Evolutionary conservation across 805 yeast species (phyloP).

Genomic region (Lachancea cidri): DNA sequence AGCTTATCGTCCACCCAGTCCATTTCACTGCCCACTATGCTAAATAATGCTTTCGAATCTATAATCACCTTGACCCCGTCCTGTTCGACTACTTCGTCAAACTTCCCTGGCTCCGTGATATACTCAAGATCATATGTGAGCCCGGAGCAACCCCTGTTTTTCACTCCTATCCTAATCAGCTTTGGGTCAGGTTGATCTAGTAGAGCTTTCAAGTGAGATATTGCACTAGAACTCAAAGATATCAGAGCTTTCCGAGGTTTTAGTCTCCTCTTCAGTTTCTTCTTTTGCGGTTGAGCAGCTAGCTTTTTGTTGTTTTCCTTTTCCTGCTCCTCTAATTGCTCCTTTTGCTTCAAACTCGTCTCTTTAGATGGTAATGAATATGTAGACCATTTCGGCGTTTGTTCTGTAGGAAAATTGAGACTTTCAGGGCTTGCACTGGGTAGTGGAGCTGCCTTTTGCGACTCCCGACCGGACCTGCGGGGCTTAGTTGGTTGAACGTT

Average conservation of each 20-base stretch:
- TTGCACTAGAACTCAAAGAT: constrained; percentile 70
- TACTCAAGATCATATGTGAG: constrained; percentile 87
- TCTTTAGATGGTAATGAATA: constrained; percentile 42
- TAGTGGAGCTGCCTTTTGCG: background rate
- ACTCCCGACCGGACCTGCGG: constrained; percentile 9
- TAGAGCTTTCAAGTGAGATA: constrained; percentile 60
- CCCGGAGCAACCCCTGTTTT: constrained; percentile 95
- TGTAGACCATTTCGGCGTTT: constrained; percentile 36
- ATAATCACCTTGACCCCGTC: constrained; percentile 90
- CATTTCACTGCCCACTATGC: constrained; percentile 96
- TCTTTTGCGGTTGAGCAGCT: constrained; percentile 20
- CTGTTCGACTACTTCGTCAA: constrained; percentile 89
- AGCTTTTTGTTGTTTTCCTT: constrained; percentile 8
- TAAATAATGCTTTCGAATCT: constrained; percentile 92
- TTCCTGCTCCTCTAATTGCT: constrained; percentile 15
- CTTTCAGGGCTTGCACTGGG: background rate
- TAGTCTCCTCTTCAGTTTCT: constrained; percentile 55
- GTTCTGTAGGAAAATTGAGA: background rate
- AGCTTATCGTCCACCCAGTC: constrained; percentile 96
- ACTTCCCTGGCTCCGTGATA: constrained; percentile 86
- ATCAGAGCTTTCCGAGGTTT: constrained; percentile 89
- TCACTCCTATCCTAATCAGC: constrained; percentile 87
- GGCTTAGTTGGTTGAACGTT: background rate
- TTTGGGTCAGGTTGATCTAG: constrained; percentile 82
- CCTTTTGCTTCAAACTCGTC: constrained; percentile 39